Conservation (phyloP, 2,329 filamentous ascomycete genomes). For the Aspergillus sp. region DNA sequence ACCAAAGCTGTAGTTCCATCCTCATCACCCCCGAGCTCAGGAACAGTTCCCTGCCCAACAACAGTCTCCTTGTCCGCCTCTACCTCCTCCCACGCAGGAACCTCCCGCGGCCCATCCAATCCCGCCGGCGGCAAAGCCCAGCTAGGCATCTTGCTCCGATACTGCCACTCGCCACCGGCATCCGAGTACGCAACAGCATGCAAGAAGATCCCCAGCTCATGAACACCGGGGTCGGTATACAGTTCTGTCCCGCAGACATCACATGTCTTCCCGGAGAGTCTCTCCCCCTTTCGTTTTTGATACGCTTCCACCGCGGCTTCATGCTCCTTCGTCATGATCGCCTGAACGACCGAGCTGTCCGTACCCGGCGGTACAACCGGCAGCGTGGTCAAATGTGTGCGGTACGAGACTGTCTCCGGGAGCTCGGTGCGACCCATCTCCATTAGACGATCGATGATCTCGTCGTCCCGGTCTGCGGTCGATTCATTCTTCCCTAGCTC, state of each 20-base stretch:
- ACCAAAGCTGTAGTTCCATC: slow-evolving; percentile 31
- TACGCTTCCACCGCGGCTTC: slow-evolving; percentile 91
- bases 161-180: slow-evolving; percentile 78
- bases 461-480: slow-evolving; percentile 73
- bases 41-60: slow-evolving; percentile 36
- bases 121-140: slow-evolving; percentile 85
- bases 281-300: slow-evolving; percentile 86
- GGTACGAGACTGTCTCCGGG: slow-evolving; percentile 85
- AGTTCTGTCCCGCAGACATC: slow-evolving; percentile 80
- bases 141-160: slow-evolving; percentile 75
- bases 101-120: slow-evolving; percentile 67
- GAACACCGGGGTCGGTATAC: slow-evolving; percentile 86
- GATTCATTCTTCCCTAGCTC: slow-evolving; percentile 70
- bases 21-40: slow-evolving; percentile 17
- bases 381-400: slow-evolving; percentile 50
- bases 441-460: slow-evolving; percentile 80
- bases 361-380: slow-evolving; percentile 38
- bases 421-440: slow-evolving; percentile 94
- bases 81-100: slow-evolving; percentile 49
- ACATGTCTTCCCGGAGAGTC: slow-evolving; percentile 83
- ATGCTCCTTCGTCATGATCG: slow-evolving; percentile 45
- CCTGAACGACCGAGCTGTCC: slow-evolving; percentile 37
- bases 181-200: slow-evolving; percentile 91
- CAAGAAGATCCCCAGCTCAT: slow-evolving; percentile 90
- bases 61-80: slow-evolving; percentile 39